These are phyloP conservation scores for Coemansia sp. DNA, from an alignment of 192 early-diverging fungal genomes.

Conservation along the genomic window DNA sequence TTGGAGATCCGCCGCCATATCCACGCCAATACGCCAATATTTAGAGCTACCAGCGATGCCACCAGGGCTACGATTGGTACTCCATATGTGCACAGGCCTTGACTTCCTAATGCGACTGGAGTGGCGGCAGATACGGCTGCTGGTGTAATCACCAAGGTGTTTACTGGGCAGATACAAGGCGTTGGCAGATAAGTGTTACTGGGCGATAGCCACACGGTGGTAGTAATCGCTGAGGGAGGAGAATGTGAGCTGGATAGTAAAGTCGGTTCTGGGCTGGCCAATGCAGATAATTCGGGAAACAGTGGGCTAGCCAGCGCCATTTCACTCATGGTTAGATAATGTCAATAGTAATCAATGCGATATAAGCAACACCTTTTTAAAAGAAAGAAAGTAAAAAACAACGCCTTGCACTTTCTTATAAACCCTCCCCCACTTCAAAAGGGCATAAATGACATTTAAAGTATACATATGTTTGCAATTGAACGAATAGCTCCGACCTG, in stretches of 20 bases:
- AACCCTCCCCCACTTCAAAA: not conserved
- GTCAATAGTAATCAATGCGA: not conserved
- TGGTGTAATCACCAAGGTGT: not conserved
- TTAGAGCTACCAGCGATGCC: conserved; percentile 6
- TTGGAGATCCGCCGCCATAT: conserved; percentile 9
- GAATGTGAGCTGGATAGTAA: not conserved
- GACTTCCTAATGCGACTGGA: not conserved
- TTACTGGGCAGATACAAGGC: not conserved
- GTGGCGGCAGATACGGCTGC: not conserved
- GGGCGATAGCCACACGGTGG: not conserved
- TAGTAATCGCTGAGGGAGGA: not conserved
- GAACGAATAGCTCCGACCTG: not conserved
- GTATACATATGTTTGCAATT: not conserved
- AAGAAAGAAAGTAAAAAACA: not conserved
- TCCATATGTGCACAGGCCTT: not conserved
- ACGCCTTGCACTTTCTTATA: not conserved
- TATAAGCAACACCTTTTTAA: not conserved
- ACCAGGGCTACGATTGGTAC: conserved; percentile 3
- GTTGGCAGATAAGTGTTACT: not conserved
- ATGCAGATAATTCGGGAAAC: not conserved
- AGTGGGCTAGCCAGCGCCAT: conserved; percentile 5
- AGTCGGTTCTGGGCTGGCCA: not conserved
- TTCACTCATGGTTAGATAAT: not conserved
- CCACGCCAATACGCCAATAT: conserved; percentile 2
- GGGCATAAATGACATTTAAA: not conserved